Conservation (phyloP, 139 green algal species). For the Chlorella sp. region DNA sequence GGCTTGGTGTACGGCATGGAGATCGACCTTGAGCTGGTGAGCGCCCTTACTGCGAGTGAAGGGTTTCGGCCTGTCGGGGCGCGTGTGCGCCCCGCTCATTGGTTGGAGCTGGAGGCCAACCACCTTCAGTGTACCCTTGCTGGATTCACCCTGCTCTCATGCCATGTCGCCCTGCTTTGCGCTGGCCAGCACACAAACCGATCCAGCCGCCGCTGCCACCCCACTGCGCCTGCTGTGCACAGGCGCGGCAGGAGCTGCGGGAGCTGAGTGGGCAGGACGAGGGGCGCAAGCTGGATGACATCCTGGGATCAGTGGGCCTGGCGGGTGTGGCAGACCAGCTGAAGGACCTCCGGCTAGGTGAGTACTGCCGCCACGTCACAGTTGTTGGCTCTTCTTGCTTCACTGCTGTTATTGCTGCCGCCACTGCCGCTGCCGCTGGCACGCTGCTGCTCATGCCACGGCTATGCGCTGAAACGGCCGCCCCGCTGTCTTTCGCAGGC, state of each 20-base stretch:
- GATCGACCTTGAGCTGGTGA: slow-evolving; percentile 74
- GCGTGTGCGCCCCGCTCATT: too few species aligned
- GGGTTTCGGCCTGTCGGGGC: too few species aligned
- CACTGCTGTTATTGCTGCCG: not conserved
- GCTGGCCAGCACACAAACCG: too few species aligned
- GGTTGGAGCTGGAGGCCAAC: too few species aligned
- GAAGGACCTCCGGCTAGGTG: slow-evolving; percentile 75
- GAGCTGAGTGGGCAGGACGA: slow-evolving; percentile 56
- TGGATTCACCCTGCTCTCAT: too few species aligned
- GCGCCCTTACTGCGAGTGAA: not conserved
- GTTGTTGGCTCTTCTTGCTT: too few species aligned
- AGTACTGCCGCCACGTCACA: slow-evolving; percentile 13
- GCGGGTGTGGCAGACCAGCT: slow-evolving; percentile 82
- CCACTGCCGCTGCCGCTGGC: not conserved
- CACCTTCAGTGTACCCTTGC: too few species aligned
- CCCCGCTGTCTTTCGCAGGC: slow-evolving; percentile 54
- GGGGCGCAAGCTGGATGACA: slow-evolving; percentile 68
- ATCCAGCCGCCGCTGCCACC: too few species aligned
- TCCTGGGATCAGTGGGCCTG: slow-evolving; percentile 86
- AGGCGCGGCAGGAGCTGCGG: not conserved
- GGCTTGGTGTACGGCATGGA: slow-evolving; percentile 90
- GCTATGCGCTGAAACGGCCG: too few species aligned
- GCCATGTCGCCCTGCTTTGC: too few species aligned
- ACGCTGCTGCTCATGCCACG: too few species aligned
- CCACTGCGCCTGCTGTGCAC: too few species aligned